Evolutionary conservation across 169 alveolate genomes (phyloP), one percentile per base, ranked within the genome.

Genomic region (Cryptosporidium baileyi): DNA sequence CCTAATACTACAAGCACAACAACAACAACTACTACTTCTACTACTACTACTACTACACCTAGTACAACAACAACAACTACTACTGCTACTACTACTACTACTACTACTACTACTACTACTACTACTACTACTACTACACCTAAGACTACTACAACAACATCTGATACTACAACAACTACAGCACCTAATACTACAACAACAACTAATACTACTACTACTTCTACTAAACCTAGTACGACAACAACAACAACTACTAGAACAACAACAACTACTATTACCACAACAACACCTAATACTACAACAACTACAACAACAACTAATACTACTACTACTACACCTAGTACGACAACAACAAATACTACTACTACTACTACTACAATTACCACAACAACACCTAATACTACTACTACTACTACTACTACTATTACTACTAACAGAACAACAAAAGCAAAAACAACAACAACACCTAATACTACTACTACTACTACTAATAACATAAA

Each of bases 271-370:
- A 89, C 90, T 47, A 61, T 7, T 38, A 88, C 63, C 5, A 44
- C 89, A 3, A 54, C 80, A 9, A 32, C 90, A 24, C 44, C 61
- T 1, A 38, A 65, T 4, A 34, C 45, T 0, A 32, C 91, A 2
- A 36, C 90, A 1, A 61, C 92, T 0, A 44, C 81, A 3, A 38
- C 82, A 1, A 36, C 80, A 22, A 57, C 88, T 1, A 63, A 26
- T 2, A 43, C 89, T 17, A 82, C 89, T 11, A 63, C 90, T 8
- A 47, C 82, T 11, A 88, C 91, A 7, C 82, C 89, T 43, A 45
- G 80, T n/a, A 88, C 92, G 3, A 88, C 92, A 0, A 61, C 89
- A 8, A 82, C 92, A 36, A 34, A 90, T 0, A 63, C 91, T 47
- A 63, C 90, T 8, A 41, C 91, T 30, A 60, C 88, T 11, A 17